Evolutionary conservation across 768 basidiomycete species (phyloP).

Genomic region (Pulveroboletus frians): DNA sequence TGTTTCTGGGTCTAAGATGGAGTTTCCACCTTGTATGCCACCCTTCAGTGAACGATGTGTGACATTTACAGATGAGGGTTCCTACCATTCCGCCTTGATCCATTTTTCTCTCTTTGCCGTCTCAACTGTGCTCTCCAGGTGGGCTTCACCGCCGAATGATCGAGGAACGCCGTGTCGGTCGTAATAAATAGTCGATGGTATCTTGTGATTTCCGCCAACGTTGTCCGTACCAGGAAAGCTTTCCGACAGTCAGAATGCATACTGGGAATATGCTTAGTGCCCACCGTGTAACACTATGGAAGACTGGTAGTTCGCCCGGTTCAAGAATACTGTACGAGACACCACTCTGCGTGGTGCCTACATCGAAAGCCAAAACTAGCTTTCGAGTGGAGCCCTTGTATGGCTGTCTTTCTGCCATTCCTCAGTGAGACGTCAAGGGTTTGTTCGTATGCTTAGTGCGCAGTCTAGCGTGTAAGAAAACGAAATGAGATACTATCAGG

Average conservation of each 20-base stretch:
- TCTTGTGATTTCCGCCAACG: too few species aligned
- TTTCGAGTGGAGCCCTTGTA: slow-evolving; percentile 39
- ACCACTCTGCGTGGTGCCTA: slow-evolving; percentile 50
- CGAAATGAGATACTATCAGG: not conserved
- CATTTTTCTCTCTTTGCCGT: slow-evolving; percentile 36
- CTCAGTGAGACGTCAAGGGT: not conserved
- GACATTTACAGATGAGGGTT: not conserved
- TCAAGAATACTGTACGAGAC: slow-evolving; percentile 39
- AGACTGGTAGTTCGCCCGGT: slow-evolving; percentile 26
- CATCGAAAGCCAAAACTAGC: slow-evolving; percentile 47
- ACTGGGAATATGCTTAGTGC: not conserved
- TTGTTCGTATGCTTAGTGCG: not conserved
- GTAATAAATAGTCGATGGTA: too few species aligned
- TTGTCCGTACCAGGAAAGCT: too few species aligned
- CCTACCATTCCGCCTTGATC: slow-evolving; percentile 30
- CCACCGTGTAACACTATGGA: slow-evolving; percentile 23
- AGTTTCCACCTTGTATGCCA: slow-evolving; percentile 31
- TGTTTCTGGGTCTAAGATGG: slow-evolving; percentile 28
- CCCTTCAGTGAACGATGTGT: slow-evolving; percentile 5
- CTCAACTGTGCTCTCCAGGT: slow-evolving; percentile 32
- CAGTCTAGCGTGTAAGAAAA: not conserved
- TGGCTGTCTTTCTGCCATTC: slow-evolving; percentile 30
- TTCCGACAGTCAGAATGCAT: not conserved
- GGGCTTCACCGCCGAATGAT: too few species aligned
- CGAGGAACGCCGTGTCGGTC: too few species aligned